Base-by-base conservation (phyloP, 805 yeast species). In the Phaffomyces antillensis region DNA sequence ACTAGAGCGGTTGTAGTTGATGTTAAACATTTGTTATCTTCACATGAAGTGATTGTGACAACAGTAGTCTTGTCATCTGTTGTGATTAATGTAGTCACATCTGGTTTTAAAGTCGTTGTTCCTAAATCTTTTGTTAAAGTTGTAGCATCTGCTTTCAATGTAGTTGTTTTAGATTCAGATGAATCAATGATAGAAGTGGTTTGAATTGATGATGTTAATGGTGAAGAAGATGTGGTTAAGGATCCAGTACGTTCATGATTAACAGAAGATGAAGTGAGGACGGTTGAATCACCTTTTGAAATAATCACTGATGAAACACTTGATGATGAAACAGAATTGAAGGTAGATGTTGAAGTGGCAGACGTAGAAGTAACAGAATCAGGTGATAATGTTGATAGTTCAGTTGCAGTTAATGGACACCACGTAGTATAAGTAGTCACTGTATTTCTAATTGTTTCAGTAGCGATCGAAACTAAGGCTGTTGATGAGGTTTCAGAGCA, bases 381-480 rank as follows among this genome's bases (percentile, higher is more conserved):
- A 20, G 23, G 23, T 20, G 23, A 5, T 7, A 7, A 20, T 20
- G 23, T 20, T 20, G 23, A 4, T 20, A 20, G 36, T 10, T 60
- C 48, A 25, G 44, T 44, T 1, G 60, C 12, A 5, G 36, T 17
- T 17, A 34, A 7, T 34, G 36, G 36, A 17, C 36, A 34, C 36
- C 36, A 45, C 13, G 36, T 31, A 8, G 41, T 36, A 5, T 37
- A 13, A 36, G 13, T 30, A n/a, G 47, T 25, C 4, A 11, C 13
- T 17, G 37, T 35, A 51, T 65, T 66, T 52, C 54, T 46, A 24
- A 54, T 52, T 36, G 68, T 64, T 36, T 59, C 59, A 30, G 71
- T 67, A 28, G 66, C 64, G 37, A 63, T 55, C 7, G 56, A 41
- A 7, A 55, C 51, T 26, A 50, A 36, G 10, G 59, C 56, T 3